Evolutionary conservation across 2,329 filamentous ascomycete genomes (phyloP).

Genomic region (Epichloe elymi): DNA sequence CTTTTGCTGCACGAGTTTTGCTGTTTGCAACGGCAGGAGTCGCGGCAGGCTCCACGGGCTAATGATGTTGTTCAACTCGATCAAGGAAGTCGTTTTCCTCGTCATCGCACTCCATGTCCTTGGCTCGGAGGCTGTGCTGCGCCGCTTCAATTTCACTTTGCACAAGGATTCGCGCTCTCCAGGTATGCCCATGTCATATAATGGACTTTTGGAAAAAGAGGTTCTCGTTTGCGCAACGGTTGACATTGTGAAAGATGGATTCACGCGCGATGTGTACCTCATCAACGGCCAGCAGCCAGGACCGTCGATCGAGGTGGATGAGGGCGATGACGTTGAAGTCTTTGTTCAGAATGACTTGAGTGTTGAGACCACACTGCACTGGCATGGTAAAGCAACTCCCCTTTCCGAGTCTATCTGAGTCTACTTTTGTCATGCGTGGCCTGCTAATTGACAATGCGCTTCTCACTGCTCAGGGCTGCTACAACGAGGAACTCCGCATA

Average conservation of each 20-base stretch:
- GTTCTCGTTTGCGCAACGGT: background rate
- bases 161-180: conserved; percentile 1
- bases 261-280: conserved; percentile 6
- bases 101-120: background rate
- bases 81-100: background rate
- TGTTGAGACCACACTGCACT: background rate
- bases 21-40: background rate
- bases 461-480: background rate
- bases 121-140: background rate
- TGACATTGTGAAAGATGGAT: background rate
- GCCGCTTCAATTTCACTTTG: conserved; percentile 1
- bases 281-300: conserved; percentile 8
- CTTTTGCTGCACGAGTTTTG: background rate
- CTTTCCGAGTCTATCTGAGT: background rate
- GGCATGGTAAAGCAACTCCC: background rate
- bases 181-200: background rate
- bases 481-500: conserved; percentile 1
- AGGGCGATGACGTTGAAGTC: conserved; percentile 3
- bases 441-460: background rate
- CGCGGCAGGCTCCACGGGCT: background rate
- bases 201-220: too few relatives aligned
- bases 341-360: conserved; percentile 3
- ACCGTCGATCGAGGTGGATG: conserved; percentile 6
- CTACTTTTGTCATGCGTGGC: background rate
- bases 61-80: background rate